Evolutionary conservation across 2,329 filamentous ascomycete genomes (phyloP).

Genomic region (Aspergillus neotritici): DNA sequence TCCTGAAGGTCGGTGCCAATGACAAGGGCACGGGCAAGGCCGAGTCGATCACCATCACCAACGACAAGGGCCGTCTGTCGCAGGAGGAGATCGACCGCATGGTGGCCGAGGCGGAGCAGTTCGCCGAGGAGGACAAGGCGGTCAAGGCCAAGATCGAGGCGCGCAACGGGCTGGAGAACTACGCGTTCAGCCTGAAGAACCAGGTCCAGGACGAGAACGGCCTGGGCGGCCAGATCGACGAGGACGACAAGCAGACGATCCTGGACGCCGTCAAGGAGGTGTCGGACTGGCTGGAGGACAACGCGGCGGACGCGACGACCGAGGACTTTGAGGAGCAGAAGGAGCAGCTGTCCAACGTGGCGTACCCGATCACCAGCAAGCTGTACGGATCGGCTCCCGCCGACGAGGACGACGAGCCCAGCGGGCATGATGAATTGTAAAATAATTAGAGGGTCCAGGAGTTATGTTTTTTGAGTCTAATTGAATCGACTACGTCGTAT

Average conservation of each 20-base stretch:
- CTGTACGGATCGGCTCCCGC: conserved; percentile 68
- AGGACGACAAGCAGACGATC: conserved; percentile 96
- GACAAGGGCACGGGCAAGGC: conserved; percentile 98
- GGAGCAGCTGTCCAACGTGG: conserved; percentile 95
- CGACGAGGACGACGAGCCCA: conserved; percentile 65
- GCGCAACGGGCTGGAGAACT: conserved; percentile 96
- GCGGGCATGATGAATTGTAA: conserved; percentile 74
- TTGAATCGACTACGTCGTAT: too few relatives aligned
- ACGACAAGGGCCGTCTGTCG: conserved; percentile 96
- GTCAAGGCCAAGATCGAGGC: conserved; percentile 95
- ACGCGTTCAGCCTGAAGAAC: conserved; percentile 98
- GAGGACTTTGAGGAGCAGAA: conserved; percentile 99
- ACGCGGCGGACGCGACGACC: conserved; percentile 72
- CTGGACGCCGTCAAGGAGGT: conserved; percentile 95
- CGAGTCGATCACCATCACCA: conserved; percentile 97
- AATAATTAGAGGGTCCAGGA: conserved; percentile 35
- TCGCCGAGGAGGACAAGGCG: conserved; percentile 98
- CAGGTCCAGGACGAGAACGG: conserved; percentile 96
- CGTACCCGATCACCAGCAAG: conserved; percentile 99
- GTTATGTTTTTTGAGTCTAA: conserved; percentile 17
- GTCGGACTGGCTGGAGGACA: conserved; percentile 94
- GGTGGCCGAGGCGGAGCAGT: conserved; percentile 97
- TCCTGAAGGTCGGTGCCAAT: conserved; percentile 89
- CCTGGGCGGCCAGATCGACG: conserved; percentile 95
- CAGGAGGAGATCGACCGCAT: conserved; percentile 98